A percentile compares a stretch with the other conserved stretches of the same genome.
phyloP scores from a whole-genome alignment of 2,329 filamentous ascomycete genomes.

The Colletotrichum lentis region DNA sequence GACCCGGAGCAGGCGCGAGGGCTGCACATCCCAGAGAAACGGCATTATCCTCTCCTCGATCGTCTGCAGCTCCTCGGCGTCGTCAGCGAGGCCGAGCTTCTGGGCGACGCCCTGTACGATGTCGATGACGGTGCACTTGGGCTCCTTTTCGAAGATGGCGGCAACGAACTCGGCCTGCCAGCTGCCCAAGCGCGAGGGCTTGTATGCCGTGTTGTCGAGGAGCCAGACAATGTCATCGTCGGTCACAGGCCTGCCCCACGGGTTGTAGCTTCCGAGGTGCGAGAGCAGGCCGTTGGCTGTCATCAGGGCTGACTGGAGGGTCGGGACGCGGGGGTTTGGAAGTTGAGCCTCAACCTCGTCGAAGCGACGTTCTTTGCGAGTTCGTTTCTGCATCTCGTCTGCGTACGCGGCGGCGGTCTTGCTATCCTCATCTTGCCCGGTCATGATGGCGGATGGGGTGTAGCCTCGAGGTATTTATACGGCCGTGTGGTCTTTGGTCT shows the following conservation, averaged over 20 bases:
- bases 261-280: constrained; percentile 62
- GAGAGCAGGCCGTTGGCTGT: constrained; percentile 54
- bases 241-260: constrained; percentile 67
- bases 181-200: constrained; percentile 53
- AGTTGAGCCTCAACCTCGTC: constrained; percentile 60
- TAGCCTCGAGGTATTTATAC: constrained; percentile 11
- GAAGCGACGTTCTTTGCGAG: constrained; percentile 59
- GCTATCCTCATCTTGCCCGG: constrained; percentile 11
- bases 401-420: constrained; percentile 43
- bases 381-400: constrained; percentile 59
- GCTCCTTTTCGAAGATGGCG: constrained; percentile 79
- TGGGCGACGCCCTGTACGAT: constrained; percentile 76
- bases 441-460: constrained; percentile 17
- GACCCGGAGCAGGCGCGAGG: constrained; percentile 73
- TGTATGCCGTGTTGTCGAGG: constrained; percentile 87
- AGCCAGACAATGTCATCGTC: constrained; percentile 82
- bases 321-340: constrained; percentile 46
- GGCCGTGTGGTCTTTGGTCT: not conserved
- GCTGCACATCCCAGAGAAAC: constrained; percentile 79
- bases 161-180: constrained; percentile 88
- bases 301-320: constrained; percentile 45
- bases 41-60: constrained; percentile 76
- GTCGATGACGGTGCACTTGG: constrained; percentile 71
- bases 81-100: constrained; percentile 70
- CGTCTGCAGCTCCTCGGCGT: constrained; percentile 65